phyloP scores from a whole-genome alignment of 2,329 filamentous ascomycete genomes.

The Colletotrichum truncatum region DNA sequence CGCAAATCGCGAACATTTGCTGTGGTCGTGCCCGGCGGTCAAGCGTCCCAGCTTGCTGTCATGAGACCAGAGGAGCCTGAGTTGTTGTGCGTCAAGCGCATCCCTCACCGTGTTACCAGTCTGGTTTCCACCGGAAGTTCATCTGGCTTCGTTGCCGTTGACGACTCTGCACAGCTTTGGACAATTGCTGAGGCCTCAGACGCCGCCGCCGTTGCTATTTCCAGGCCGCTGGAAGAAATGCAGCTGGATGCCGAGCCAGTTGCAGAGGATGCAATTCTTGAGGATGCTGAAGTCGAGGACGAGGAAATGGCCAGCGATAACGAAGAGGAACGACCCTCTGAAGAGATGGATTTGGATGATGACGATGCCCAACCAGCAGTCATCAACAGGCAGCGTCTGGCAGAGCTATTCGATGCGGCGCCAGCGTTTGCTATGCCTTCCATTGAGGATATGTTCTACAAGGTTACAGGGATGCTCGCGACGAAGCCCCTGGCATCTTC shows the following conservation, averaged over 20 bases:
- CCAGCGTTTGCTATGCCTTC: slow-evolving; percentile 76
- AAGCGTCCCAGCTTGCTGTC: slow-evolving; percentile 68
- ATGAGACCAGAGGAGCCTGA: slow-evolving; percentile 70
- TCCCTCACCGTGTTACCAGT: slow-evolving; percentile 69
- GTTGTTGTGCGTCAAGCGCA: slow-evolving; percentile 66
- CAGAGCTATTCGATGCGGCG: slow-evolving; percentile 75
- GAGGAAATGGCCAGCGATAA: slow-evolving; percentile 53
- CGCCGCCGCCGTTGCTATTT: slow-evolving; percentile 59
- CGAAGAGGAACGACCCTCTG: slow-evolving; percentile 42
- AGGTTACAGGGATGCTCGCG: slow-evolving; percentile 72
- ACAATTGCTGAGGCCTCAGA: slow-evolving; percentile 68
- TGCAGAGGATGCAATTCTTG: slow-evolving; percentile 36
- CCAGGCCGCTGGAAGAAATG: slow-evolving; percentile 64
- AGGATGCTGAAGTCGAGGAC: slow-evolving; percentile 43
- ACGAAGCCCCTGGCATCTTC: slow-evolving; percentile 56
- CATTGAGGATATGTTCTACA: slow-evolving; percentile 80
- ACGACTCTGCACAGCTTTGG: slow-evolving; percentile 79
- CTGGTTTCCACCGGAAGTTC: slow-evolving; percentile 71
- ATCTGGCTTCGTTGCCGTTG: slow-evolving; percentile 79
- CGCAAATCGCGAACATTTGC: slow-evolving; percentile 71
- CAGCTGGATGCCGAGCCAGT: slow-evolving; percentile 45
- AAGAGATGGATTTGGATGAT: slow-evolving; percentile 56
- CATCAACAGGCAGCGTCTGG: slow-evolving; percentile 73
- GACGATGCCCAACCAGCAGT: slow-evolving; percentile 66
- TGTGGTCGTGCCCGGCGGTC: slow-evolving; percentile 60